A percentile compares a stretch with the other conserved stretches of the same genome.
These are phyloP conservation scores for Plasmodium vinckei DNA, from an alignment of 169 alveolate genomes.

Conservation along the genomic window DNA sequence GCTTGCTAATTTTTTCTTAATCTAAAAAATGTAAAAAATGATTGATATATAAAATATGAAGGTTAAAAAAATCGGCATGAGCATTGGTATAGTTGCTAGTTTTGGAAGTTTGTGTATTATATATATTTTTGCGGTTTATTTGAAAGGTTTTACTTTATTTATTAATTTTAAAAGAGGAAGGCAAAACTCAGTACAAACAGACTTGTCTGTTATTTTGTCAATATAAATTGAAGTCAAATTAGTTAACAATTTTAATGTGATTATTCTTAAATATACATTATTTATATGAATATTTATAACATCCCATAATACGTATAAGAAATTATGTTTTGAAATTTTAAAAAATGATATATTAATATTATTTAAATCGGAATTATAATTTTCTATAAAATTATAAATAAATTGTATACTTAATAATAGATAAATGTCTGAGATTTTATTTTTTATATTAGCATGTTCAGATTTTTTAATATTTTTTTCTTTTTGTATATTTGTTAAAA, in stretches of 20 bases:
- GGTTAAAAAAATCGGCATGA: neutral
- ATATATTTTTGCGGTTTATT: neutral
- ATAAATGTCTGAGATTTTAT: constrained; percentile 67
- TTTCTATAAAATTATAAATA: constrained; percentile 40
- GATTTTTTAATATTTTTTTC: constrained; percentile 70
- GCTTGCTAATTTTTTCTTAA: constrained; percentile 57
- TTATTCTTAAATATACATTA: constrained; percentile 51
- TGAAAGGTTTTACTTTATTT: neutral
- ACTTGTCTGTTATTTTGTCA: constrained; percentile 24
- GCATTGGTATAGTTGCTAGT: neutral
- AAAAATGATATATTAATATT: constrained; percentile 36
- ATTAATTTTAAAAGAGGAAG: constrained; percentile 27
- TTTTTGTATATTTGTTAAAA: constrained; percentile 62
- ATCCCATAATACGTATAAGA: constrained; percentile 52
- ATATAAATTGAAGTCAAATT: constrained; percentile 49
- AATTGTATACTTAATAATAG: constrained; percentile 61
- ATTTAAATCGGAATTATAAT: constrained; percentile 21
- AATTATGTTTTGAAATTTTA: constrained; percentile 46
- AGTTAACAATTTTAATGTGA: constrained; percentile 36
- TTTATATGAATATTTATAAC: constrained; percentile 66
- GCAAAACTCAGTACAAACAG: neutral
- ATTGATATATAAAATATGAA: neutral
- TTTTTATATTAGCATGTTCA: constrained; percentile 49
- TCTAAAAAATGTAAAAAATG: constrained; percentile 9
- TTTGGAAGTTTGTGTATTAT: neutral